A percentile compares a stretch with the other conserved stretches of the same genome.
These are phyloP conservation scores for Platanthera zijinensis DNA, from an alignment of 106 monocot species.

Conservation along the genomic window DNA sequence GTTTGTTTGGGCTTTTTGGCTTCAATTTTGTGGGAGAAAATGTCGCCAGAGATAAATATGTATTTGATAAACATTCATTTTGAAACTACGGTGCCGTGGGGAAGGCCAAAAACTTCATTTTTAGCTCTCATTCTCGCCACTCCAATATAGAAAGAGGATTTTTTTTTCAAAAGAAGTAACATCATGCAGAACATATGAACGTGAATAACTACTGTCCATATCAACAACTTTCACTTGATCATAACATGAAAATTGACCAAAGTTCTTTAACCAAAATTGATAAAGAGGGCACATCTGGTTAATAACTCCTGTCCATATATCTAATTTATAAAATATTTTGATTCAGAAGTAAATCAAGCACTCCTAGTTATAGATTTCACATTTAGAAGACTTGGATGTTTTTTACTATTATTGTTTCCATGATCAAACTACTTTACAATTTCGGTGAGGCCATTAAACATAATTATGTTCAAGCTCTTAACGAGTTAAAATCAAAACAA, in stretches of 20 bases:
- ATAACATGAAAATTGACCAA: background rate
- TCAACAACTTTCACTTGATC: background rate
- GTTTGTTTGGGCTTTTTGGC: too few species aligned
- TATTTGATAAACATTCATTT: too few species aligned
- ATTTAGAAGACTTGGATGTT: background rate
- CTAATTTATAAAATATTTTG: background rate
- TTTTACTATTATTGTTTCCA: background rate
- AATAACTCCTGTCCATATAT: background rate
- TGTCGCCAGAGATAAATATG: too few species aligned
- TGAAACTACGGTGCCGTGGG: too few species aligned
- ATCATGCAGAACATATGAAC: background rate
- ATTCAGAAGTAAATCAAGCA: too few species aligned
- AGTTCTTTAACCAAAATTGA: background rate
- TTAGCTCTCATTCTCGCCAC: too few species aligned
- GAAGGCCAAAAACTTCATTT: too few species aligned
- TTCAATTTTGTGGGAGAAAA: too few species aligned
- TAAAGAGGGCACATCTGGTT: background rate
- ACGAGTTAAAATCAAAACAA: background rate
- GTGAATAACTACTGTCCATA: background rate
- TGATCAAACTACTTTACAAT: background rate
- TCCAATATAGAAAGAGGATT: background rate
- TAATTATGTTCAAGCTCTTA: background rate
- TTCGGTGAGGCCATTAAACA: background rate
- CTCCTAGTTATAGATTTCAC: too few species aligned
- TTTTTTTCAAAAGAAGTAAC: background rate